A percentile compares a stretch with the other conserved stretches of the same genome.
Conservation (phyloP, 192 early-diverging fungal genomes). For the Oehlia diaphana region DNA sequence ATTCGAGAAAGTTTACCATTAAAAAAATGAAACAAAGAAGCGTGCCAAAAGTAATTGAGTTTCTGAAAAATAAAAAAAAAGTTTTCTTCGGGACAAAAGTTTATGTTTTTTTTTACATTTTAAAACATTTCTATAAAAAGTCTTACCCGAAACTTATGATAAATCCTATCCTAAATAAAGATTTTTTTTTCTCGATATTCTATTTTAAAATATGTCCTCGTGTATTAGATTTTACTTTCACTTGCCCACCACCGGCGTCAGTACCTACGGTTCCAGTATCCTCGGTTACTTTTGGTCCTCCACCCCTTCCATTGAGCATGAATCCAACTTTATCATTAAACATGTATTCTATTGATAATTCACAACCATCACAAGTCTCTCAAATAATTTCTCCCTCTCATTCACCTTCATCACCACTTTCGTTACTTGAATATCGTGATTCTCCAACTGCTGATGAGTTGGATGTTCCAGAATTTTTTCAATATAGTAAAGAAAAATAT, state of each 20-base stretch:
- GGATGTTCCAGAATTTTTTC: slow-evolving; percentile 29
- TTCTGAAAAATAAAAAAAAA: too few relatives aligned
- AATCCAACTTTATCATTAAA: not conserved
- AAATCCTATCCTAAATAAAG: too few relatives aligned
- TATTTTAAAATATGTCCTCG: too few relatives aligned
- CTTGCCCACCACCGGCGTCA: not conserved
- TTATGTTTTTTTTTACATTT: too few relatives aligned
- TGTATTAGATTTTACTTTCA: not conserved
- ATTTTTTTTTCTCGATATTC: too few relatives aligned
- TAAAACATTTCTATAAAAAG: too few relatives aligned
- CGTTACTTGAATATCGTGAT: slow-evolving; percentile 18
- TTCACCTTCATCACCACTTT: not conserved
- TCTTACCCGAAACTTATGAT: too few relatives aligned
- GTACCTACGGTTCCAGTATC: not conserved
- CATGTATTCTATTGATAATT: not conserved
- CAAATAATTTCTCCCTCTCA: not conserved
- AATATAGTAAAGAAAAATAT: slow-evolving; percentile 33
- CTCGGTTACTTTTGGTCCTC: not conserved
- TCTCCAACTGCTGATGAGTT: slow-evolving; percentile 21
- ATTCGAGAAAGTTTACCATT: not conserved
- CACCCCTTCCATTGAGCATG: not conserved
- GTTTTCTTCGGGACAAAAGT: too few relatives aligned
- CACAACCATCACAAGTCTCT: not conserved
- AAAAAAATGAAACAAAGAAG: not conserved
- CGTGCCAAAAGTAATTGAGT: not conserved